Base-by-base conservation (phyloP, 2,329 filamentous ascomycete genomes). In the Aureobasidium uvarum region DNA sequence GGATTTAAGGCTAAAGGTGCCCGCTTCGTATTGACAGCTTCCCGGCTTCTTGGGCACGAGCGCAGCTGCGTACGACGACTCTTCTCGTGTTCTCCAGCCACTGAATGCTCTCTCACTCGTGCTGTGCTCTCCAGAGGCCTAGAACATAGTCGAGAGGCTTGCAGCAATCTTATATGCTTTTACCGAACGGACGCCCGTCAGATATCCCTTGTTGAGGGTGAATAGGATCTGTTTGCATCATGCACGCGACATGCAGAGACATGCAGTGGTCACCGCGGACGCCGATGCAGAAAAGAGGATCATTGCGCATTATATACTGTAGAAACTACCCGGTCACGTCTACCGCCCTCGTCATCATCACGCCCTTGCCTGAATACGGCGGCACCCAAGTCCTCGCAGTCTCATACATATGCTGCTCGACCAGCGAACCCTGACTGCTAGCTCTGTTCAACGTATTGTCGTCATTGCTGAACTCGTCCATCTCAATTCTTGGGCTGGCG, bases 321-420 rank as follows among this genome's bases (percentile, higher is more conserved):
- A 10, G 6, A 11, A 38, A 3, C 23, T 52, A 38, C 16, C 5
- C 46, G 28, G 56, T 36, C 28, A 63, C 60, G 4, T 45, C 33
- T 10, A 63, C 36, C 38, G 46, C 46, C 18, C 60, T 38, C 45
- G 60, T 63, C 60, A 63, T 63, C 60, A 63, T 63, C 36, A 63
- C 46, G 11, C 60, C 48, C 28, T 52, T 54, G 36, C 48, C 60
- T n/a, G 46, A 52, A n/a, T 63, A 63, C 5, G 31, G 43, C 16
- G 58, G 58, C 23, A 33, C 33, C 45, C 45, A 62, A n/a, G 43
- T 39, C 20, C 45, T 62, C 28, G 58, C 43, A n/a, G 58, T 51
- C 23, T 62, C 58, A 20, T 62, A 62, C n/a, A 20, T 31, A n/a
- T 62, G 45, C 33, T 62, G 58, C 16, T 51, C 58, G 45, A 62